phyloP scores from a whole-genome alignment of 345 rosid species.

The Citrus unshiu region DNA sequence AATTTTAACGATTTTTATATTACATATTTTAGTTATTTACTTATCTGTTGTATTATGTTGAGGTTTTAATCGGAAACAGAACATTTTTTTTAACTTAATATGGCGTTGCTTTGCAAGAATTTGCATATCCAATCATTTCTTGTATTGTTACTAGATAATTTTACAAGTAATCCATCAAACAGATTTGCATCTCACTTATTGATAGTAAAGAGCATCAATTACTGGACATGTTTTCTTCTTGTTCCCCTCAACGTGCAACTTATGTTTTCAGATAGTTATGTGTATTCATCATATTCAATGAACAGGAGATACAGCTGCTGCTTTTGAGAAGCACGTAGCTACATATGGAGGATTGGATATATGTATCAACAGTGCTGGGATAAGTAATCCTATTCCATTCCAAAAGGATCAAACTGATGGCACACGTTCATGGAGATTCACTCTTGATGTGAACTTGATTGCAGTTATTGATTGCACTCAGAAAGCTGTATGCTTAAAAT shows the following conservation, averaged over 20 bases:
- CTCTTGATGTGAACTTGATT: constrained; percentile 58
- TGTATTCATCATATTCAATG: background rate
- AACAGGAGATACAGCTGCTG: constrained; percentile 61
- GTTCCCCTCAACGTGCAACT: background rate
- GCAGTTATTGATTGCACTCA: constrained; percentile 79
- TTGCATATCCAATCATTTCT: background rate
- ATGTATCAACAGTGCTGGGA: constrained; percentile 78
- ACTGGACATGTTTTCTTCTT: background rate
- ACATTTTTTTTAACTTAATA: background rate
- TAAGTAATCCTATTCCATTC: constrained; percentile 37
- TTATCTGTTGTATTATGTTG: background rate
- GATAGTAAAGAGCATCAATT: background rate
- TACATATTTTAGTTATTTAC: background rate
- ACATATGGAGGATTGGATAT: constrained; percentile 82
- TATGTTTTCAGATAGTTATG: background rate
- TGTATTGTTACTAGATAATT: background rate
- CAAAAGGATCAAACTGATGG: constrained; percentile 68
- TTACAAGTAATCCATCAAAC: background rate
- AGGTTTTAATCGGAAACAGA: background rate
- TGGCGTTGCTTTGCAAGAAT: background rate
- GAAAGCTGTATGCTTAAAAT: constrained; percentile 57
- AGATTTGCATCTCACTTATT: background rate
- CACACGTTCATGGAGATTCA: constrained; percentile 63
- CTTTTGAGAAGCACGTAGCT: constrained; percentile 79
- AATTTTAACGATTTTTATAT: background rate